Conservation (phyloP, 2,329 filamentous ascomycete species). For the Microcyclospora tardicrescens region DNA sequence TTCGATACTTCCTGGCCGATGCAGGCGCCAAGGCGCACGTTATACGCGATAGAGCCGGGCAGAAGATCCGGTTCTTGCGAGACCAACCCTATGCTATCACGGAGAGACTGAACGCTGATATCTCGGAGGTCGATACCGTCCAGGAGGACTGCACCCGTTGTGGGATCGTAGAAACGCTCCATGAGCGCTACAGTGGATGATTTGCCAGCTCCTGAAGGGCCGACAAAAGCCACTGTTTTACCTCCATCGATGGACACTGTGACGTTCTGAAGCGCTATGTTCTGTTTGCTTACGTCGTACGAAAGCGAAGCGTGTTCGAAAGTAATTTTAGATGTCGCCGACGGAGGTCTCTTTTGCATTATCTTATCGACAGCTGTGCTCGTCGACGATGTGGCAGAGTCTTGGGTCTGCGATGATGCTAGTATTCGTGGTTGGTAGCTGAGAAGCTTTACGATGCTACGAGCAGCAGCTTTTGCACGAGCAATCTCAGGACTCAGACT, state of each 20-base stretch:
- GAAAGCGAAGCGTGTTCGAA: conserved; percentile 28
- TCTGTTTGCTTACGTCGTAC: conserved; percentile 25
- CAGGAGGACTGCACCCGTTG: conserved; percentile 25
- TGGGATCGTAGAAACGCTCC: conserved; percentile 33
- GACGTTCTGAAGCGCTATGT: conserved; percentile 33
- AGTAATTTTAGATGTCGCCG: conserved; percentile 10
- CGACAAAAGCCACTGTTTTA: conserved; percentile 39
- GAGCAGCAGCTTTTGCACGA: conserved; percentile 31
- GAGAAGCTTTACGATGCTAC: conserved; percentile 30
- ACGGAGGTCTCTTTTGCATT: not conserved
- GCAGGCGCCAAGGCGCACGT: conserved; percentile 28
- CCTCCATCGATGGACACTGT: conserved; percentile 37
- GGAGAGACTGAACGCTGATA: conserved; percentile 23
- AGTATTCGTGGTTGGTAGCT: conserved; percentile 29
- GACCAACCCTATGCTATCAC: conserved; percentile 30
- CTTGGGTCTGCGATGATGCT: conserved; percentile 1
- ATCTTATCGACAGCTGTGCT: not conserved
- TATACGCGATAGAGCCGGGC: conserved; percentile 31
- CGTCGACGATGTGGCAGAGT: not conserved
- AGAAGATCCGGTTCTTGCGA: conserved; percentile 35
- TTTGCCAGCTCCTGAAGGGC: conserved; percentile 34
- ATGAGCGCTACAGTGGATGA: conserved; percentile 34
- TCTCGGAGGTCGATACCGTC: conserved; percentile 30
- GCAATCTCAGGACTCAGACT: conserved; percentile 34
- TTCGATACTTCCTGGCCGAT: conserved; percentile 14